Conservation (phyloP, 2,329 filamentous ascomycete species). For the Paraphaeosphaeria minitans region DNA sequence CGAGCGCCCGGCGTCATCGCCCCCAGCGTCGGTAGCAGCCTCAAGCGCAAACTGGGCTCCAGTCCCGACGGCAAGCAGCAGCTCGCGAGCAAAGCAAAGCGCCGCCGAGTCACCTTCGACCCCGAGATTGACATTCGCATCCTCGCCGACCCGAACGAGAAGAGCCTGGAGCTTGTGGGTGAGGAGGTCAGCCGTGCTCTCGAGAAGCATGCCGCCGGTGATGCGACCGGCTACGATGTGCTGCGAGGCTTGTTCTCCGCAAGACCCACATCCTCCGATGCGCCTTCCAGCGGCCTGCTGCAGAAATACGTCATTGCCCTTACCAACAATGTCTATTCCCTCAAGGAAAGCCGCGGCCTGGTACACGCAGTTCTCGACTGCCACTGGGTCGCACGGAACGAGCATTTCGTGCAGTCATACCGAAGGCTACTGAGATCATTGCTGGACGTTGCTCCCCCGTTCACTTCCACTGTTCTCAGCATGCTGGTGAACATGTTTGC, state of each 20-base stretch:
- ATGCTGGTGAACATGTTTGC: constrained; percentile 83
- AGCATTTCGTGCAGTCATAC: constrained; percentile 62
- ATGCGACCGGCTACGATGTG: constrained; percentile 62
- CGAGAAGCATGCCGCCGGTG: constrained; percentile 57
- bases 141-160: constrained; percentile 53
- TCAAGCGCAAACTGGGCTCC: constrained; percentile 45
- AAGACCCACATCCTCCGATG: constrained; percentile 54
- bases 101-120: constrained; percentile 55
- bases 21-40: constrained; percentile 40
- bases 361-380: constrained; percentile 63
- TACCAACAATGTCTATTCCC: constrained; percentile 59
- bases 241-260: constrained; percentile 59
- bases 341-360: constrained; percentile 63
- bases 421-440: constrained; percentile 65
- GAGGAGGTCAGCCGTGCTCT: constrained; percentile 66
- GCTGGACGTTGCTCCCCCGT: constrained; percentile 81
- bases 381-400: constrained; percentile 66
- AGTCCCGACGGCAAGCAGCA: constrained; percentile 41
- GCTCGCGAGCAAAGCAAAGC: constrained; percentile 48
- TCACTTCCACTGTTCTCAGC: constrained; percentile 73
- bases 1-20: constrained; percentile 34
- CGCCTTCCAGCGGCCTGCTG: constrained; percentile 58
- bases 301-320: constrained; percentile 65
- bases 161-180: constrained; percentile 62
- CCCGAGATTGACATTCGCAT: constrained; percentile 54